Evolutionary conservation across 331 rosid species (phyloP), one percentile per base, ranked within the genome.

Genomic region (Prunus yedoensis): DNA sequence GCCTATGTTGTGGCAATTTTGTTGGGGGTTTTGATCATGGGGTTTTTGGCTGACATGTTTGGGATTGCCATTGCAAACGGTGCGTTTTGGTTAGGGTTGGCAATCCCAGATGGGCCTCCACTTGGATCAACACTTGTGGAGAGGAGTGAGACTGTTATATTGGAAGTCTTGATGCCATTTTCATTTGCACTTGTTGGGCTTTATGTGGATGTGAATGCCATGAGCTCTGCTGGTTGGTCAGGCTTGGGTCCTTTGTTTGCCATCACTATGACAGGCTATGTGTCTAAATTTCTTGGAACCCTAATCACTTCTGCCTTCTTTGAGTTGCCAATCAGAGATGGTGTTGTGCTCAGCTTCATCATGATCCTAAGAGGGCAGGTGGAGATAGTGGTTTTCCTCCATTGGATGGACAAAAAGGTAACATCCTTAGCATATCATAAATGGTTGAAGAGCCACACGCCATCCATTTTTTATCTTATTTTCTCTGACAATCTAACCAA

Each of bases 391-490:
- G 25, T 93, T 35, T 89, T 88, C 67, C 50, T 89, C 28, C 94
- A 89, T 66, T 87, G 86, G 86, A 68, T 91, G 15, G 98, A 91
- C 75, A 90, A 94, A 79, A 81, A 3, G 83, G 98, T 90, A 85
- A 27, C 43, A 6, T 38, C 43, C 43, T 38, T 38, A 7, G 43
- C 43, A 6, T 38, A 38, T 38, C 43, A 38, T 38, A 38, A 38
- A 38, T 6, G 43, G 43, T 38, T 38, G 43, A 38, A 38, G 9
- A 38, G 43, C 43, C 9, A 38, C 9, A 38, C 1, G 2, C 9
- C 9, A 38, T 38, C 43, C 2, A 6, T 5, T 38, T 38, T 38
- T 38, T 6, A 6, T 7, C 43, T 38, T 38, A 38, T 38, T 38
- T 38, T 38, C 43, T 38, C 2, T 38, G 43, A 7, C 9, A 38